A percentile compares a stretch with the other conserved stretches of the same genome.
Conservation (phyloP, 192 early-diverging fungal species). For the Podila clonocystis region DNA sequence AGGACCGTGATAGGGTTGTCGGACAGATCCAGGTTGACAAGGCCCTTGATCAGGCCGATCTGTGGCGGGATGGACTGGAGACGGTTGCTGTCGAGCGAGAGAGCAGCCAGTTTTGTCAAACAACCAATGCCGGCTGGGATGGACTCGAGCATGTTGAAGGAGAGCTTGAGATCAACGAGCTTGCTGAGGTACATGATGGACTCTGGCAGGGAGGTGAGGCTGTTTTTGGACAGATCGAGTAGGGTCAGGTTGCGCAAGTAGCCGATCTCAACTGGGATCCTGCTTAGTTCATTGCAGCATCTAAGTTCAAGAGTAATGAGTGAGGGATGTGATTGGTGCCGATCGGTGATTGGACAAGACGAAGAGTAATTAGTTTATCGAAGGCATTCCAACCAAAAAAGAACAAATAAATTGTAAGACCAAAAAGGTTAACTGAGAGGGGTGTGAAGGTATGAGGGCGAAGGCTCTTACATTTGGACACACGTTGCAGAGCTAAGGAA, state of each 20-base stretch:
- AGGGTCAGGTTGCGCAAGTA: constrained; percentile 73
- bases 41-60: constrained; percentile 66
- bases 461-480: constrained; percentile 72
- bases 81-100: constrained; percentile 70
- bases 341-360: background rate
- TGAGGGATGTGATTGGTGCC: background rate
- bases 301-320: constrained; percentile 53
- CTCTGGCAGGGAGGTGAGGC: constrained; percentile 68
- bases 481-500: constrained; percentile 67
- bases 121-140: constrained; percentile 71
- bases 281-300: constrained; percentile 77
- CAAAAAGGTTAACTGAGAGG: constrained; percentile 10
- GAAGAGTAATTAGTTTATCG: background rate
- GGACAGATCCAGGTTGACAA: constrained; percentile 73
- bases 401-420: background rate
- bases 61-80: constrained; percentile 70
- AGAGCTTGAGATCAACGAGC: constrained; percentile 71
- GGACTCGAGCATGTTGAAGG: constrained; percentile 69
- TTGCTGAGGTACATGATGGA: constrained; percentile 73
- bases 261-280: constrained; percentile 79
- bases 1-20: constrained; percentile 72
- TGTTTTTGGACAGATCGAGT: constrained; percentile 75
- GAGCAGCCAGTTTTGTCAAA: constrained; percentile 70
- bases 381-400: background rate
- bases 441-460: background rate